Evolutionary conservation across 2,329 filamentous ascomycete genomes (phyloP).

Genomic region (Fusarium duplospermum): DNA sequence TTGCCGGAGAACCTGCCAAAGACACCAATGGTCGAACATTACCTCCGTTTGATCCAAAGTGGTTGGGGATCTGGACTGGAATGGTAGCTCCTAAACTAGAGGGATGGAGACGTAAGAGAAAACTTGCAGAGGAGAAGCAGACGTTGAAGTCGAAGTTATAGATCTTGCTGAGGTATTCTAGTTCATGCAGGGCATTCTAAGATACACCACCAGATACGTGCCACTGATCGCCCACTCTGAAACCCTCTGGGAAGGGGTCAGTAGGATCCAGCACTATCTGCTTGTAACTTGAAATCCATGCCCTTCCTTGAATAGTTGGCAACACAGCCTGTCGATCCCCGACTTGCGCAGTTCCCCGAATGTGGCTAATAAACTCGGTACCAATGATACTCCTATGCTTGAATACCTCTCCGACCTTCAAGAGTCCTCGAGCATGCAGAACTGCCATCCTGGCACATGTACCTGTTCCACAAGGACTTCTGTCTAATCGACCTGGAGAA

Average conservation of each 20-base stretch:
- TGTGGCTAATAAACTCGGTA: conserved; percentile 55
- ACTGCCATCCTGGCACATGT: conserved; percentile 58
- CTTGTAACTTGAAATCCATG: conserved; percentile 59
- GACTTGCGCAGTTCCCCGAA: conserved; percentile 52
- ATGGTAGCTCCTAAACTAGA: conserved; percentile 26
- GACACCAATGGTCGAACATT: conserved; percentile 22
- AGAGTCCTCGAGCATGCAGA: conserved; percentile 53
- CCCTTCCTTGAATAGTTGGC: conserved; percentile 56
- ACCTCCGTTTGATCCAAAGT: conserved; percentile 25
- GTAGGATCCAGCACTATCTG: conserved; percentile 54
- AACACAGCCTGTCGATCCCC: conserved; percentile 54
- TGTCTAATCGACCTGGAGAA: conserved; percentile 57
- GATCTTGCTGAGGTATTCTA: not conserved
- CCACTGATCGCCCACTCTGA: not conserved
- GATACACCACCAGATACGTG: not conserved
- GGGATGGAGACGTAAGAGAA: conserved; percentile 29
- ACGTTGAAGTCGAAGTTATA: not conserved
- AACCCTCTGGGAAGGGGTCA: not conserved
- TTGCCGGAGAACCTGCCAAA: conserved; percentile 27
- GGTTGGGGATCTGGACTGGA: conserved; percentile 28
- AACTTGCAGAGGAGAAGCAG: conserved; percentile 21
- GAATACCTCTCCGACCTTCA: conserved; percentile 52
- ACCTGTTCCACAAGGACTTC: conserved; percentile 60
- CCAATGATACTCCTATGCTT: conserved; percentile 56
- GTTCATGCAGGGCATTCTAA: not conserved